Percentiles rank a stretch among this genome's conserved stretches.
These are phyloP conservation scores for Boehmeria nivea DNA, from an alignment of 306 rosid species.

Conservation along the genomic window DNA sequence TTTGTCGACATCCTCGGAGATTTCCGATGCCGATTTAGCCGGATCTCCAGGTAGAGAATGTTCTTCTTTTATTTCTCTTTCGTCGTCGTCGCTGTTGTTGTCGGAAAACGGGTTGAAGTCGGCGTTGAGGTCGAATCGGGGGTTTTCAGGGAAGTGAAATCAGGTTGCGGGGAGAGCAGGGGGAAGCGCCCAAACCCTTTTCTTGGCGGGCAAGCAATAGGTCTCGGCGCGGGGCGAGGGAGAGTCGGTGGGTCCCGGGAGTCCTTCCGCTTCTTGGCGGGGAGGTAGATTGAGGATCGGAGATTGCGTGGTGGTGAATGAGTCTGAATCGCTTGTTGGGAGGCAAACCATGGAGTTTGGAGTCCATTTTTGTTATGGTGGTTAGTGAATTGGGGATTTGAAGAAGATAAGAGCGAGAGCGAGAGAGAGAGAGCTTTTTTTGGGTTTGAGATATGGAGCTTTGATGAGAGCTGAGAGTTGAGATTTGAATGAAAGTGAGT, in stretches of 20 bases:
- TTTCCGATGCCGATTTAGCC: neutral
- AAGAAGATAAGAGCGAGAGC: neutral
- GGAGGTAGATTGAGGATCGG: slow-evolving; percentile 25
- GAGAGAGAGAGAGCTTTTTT: neutral
- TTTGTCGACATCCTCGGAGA: neutral
- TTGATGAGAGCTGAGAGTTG: neutral
- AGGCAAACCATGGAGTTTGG: slow-evolving; percentile 44
- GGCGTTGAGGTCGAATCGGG: slow-evolving; percentile 49
- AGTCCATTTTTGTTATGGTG: slow-evolving; percentile 38
- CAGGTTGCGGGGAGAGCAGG: slow-evolving; percentile 11
- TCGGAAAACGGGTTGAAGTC: slow-evolving; percentile 25
- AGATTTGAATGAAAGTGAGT: neutral
- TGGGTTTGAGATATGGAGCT: neutral
- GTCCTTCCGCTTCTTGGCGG: slow-evolving; percentile 69
- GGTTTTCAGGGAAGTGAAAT: slow-evolving; percentile 12
- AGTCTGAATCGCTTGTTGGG: slow-evolving; percentile 60
- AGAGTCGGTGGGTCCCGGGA: slow-evolving; percentile 26
- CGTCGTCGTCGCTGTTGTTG: neutral
- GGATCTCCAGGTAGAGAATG: neutral
- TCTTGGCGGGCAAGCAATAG: slow-evolving; percentile 62
- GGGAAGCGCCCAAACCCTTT: slow-evolving; percentile 57
- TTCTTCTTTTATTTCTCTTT: neutral
- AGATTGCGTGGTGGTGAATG: slow-evolving; percentile 36
- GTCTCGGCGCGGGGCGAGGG: slow-evolving; percentile 1
- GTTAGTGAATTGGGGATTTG: neutral